These are phyloP conservation scores for Dactylellina sp. DNA, from an alignment of 2,329 filamentous ascomycete genomes.

Conservation along the genomic window DNA sequence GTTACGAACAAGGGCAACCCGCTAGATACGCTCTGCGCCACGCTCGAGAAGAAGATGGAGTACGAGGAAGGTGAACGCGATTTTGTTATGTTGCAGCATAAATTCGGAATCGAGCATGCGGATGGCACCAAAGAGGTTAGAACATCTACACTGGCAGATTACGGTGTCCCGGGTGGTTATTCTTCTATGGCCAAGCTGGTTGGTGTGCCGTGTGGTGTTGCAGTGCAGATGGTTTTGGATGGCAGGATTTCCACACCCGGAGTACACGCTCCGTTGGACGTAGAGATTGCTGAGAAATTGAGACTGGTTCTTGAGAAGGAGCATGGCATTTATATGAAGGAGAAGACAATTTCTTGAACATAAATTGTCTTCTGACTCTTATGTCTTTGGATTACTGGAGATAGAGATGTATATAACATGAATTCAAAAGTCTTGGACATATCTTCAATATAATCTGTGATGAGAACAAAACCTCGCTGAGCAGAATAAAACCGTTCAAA, in stretches of 20 bases:
- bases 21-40: slow-evolving; percentile 89
- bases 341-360: slow-evolving; percentile 71
- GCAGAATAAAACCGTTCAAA: not conserved
- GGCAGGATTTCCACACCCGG: slow-evolving; percentile 79
- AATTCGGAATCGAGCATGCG: slow-evolving; percentile 84
- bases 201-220: slow-evolving; percentile 79
- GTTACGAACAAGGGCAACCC: slow-evolving; percentile 76
- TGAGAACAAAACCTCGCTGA: slow-evolving; percentile 11
- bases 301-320: slow-evolving; percentile 82
- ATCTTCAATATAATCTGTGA: slow-evolving; percentile 4
- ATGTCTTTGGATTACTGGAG: slow-evolving; percentile 3
- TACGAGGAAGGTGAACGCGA: slow-evolving; percentile 86
- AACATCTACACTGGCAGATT: slow-evolving; percentile 84
- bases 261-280: slow-evolving; percentile 80
- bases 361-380: not conserved
- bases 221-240: slow-evolving; percentile 81
- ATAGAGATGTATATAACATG: slow-evolving; percentile 24
- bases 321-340: slow-evolving; percentile 78
- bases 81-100: slow-evolving; percentile 76
- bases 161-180: slow-evolving; percentile 82
- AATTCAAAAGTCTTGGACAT: slow-evolving; percentile 15
- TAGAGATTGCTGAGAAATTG: slow-evolving; percentile 77
- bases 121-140: slow-evolving; percentile 80
- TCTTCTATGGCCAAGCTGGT: slow-evolving; percentile 86
- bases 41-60: slow-evolving; percentile 90